These are phyloP conservation scores for Coemansia sp. DNA, from an alignment of 192 early-diverging fungal species.

Conservation along the genomic window DNA sequence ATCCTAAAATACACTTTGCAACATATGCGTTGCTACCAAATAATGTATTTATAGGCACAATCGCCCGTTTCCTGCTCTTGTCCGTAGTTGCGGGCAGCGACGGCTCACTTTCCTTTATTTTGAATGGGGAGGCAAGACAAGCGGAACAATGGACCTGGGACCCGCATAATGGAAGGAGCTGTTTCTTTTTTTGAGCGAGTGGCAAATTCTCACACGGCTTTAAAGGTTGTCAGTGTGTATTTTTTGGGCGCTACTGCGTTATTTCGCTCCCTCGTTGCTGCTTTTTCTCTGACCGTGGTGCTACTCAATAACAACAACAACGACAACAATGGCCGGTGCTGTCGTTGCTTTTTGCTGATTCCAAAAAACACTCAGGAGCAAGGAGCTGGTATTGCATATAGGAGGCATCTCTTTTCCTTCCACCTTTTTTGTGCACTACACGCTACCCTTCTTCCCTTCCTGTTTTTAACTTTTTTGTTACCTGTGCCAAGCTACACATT, in stretches of 20 bases:
- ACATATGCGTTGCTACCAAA: not conserved
- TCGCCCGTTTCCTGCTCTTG: not conserved
- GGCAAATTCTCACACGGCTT: not conserved
- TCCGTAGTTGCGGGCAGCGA: not conserved
- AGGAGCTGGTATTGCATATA: not conserved
- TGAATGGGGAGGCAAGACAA: not conserved
- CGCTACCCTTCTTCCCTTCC: not conserved
- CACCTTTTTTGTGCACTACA: not conserved
- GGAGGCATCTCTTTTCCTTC: slow-evolving; percentile 9
- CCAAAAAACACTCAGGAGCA: not conserved
- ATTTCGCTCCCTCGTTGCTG: not conserved
- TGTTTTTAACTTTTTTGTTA: not conserved
- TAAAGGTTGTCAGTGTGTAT: not conserved
- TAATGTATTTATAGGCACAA: not conserved
- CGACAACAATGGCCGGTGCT: no score
- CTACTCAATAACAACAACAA: slow-evolving; percentile 2
- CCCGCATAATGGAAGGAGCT: not conserved
- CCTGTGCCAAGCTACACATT: not conserved
- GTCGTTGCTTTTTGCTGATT: not conserved
- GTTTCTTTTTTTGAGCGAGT: not conserved
- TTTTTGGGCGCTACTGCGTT: not conserved
- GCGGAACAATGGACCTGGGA: not conserved
- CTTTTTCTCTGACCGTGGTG: not conserved
- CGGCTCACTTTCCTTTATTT: not conserved
- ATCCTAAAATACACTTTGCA: not conserved